Conservation (phyloP, 2,329 filamentous ascomycete genomes). For the Aspergillus sergii region DNA sequence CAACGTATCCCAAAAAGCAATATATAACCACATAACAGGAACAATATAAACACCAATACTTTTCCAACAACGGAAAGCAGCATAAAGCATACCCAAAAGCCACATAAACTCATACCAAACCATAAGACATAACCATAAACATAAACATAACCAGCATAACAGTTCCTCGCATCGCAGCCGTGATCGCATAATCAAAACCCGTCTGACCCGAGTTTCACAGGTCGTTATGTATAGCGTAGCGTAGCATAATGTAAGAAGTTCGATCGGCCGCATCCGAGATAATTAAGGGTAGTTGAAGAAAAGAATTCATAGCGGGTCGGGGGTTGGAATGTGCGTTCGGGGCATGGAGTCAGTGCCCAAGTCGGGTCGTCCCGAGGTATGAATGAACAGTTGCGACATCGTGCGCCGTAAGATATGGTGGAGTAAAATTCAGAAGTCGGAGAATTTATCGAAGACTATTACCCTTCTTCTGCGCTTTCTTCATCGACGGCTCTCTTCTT, state of each 20-base stretch:
- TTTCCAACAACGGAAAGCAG: not conserved
- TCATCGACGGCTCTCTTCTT: slow-evolving; percentile 34
- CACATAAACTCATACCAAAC: not conserved
- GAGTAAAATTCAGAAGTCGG: not conserved
- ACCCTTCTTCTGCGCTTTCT: slow-evolving; percentile 30
- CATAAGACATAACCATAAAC: not conserved
- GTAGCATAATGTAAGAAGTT: not conserved
- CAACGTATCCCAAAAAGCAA: slow-evolving; percentile 1
- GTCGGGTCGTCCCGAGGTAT: not conserved
- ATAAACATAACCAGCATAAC: not conserved
- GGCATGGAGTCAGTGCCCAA: too few relatives aligned
- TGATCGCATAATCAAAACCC: not conserved
- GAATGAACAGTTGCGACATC: not conserved
- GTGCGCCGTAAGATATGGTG: not conserved
- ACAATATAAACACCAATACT: not conserved
- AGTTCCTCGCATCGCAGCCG: not conserved
- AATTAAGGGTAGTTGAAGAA: not conserved
- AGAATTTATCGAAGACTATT: not conserved
- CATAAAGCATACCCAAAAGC: not conserved
- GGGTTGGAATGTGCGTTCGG: too few relatives aligned
- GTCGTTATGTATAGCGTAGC: not conserved
- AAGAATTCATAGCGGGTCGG: too few relatives aligned
- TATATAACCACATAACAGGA: not conserved
- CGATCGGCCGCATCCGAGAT: not conserved
- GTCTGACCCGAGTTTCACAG: too few relatives aligned